Conservation (phyloP, 2,329 filamentous ascomycete genomes). For the Penicillium italicum region DNA sequence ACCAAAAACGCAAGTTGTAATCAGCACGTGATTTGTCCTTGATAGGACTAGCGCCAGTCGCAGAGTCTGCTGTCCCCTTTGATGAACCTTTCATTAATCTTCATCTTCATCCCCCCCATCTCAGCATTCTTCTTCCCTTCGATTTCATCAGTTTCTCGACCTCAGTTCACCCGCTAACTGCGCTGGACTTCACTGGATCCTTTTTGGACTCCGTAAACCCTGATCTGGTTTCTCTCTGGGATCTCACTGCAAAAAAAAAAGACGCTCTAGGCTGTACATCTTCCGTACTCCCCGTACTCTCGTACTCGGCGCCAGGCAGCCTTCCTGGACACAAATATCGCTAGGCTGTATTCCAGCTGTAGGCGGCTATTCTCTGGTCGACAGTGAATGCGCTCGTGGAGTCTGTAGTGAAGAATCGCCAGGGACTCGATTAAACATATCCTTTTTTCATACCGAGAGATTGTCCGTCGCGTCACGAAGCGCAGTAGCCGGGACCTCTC, state of each 20-base stretch:
- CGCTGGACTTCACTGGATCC: constrained; percentile 3
- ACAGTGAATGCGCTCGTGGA: constrained; percentile 33
- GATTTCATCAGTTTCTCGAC: constrained; percentile 10
- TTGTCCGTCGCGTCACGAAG: neutral
- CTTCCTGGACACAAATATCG: constrained; percentile 28
- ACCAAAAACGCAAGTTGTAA: neutral
- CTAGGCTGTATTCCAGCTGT: constrained; percentile 42
- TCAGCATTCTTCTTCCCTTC: constrained; percentile 8
- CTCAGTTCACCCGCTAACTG: constrained; percentile 5
- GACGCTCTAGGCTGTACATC: constrained; percentile 32
- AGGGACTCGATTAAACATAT: constrained; percentile 25
- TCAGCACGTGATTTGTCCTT: neutral
- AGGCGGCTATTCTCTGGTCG: constrained; percentile 33
- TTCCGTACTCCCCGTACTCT: constrained; percentile 29
- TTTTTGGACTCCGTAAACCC: constrained; percentile 26
- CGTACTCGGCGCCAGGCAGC: constrained; percentile 34
- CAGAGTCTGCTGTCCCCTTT: constrained; percentile 10
- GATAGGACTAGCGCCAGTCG: constrained; percentile 1
- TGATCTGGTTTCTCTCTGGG: constrained; percentile 15
- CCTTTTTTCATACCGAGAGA: constrained; percentile 11
- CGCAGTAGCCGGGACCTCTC: constrained; percentile 12
- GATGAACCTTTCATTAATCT: constrained; percentile 10
- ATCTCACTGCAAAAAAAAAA: constrained; percentile 21
- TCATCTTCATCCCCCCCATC: constrained; percentile 11
- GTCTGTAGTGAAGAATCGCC: constrained; percentile 39